phyloP scores from a whole-genome alignment of 2,329 filamentous ascomycete genomes.

The Ophiocordyceps camponoti-leonardi region DNA sequence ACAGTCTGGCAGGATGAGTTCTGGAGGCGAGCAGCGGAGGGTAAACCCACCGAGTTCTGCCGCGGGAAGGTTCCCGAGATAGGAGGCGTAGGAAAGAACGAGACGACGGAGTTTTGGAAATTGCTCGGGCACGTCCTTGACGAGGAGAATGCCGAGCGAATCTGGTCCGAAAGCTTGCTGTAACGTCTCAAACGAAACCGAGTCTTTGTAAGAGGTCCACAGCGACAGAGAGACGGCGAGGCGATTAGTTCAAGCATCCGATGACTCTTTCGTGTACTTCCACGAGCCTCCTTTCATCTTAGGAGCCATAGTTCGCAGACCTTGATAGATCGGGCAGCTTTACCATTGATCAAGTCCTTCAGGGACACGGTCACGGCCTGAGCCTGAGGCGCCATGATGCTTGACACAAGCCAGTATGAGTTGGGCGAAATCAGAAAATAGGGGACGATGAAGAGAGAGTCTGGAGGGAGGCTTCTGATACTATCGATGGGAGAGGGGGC shows the following conservation, averaged over 20 bases:
- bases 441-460: not conserved
- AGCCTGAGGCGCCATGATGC: slow-evolving; percentile 27
- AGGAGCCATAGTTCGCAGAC: not conserved
- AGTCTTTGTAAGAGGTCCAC: slow-evolving; percentile 24
- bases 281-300: not conserved
- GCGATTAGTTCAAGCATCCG: not conserved
- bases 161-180: slow-evolving; percentile 76
- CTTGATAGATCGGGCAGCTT: slow-evolving; percentile 3
- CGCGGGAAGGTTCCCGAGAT: slow-evolving; percentile 64
- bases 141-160: slow-evolving; percentile 84
- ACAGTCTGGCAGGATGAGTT: not conserved
- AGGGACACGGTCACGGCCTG: slow-evolving; percentile 44
- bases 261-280: not conserved
- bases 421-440: not conserved
- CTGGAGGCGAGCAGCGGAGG: not conserved
- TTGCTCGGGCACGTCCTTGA: slow-evolving; percentile 60
- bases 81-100: slow-evolving; percentile 74
- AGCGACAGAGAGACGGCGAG: not conserved
- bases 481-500: not conserved
- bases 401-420: not conserved
- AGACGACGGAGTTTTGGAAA: slow-evolving; percentile 57
- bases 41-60: slow-evolving; percentile 49
- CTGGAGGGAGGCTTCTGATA: too few species aligned
- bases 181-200: slow-evolving; percentile 49
- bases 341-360: slow-evolving; percentile 42